Percentiles rank a stretch among this genome's conserved stretches.
Evolutionary conservation across 345 rosid species (phyloP).

Genomic region (Melaleuca alternifolia): DNA sequence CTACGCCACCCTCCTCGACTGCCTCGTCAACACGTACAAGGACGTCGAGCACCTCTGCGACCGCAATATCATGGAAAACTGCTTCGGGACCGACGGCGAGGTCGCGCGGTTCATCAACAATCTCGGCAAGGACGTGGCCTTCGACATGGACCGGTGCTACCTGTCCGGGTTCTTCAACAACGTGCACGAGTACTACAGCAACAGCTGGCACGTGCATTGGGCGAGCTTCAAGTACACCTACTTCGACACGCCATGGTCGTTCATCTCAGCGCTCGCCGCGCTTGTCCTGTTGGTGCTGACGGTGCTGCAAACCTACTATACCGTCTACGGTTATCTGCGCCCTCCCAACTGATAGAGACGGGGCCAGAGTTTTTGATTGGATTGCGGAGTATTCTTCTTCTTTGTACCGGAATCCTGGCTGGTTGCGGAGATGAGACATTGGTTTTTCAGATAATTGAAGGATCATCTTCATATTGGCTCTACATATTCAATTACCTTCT

Average conservation of each 20-base stretch:
- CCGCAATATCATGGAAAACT: slow-evolving; percentile 49
- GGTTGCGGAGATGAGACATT: neutral
- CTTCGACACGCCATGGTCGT: slow-evolving; percentile 78
- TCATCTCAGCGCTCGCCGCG: slow-evolving; percentile 66
- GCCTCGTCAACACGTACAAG: slow-evolving; percentile 37
- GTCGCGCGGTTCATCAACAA: slow-evolving; percentile 45
- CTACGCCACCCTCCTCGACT: slow-evolving; percentile 61
- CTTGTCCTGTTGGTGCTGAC: slow-evolving; percentile 49
- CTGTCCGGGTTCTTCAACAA: slow-evolving; percentile 35
- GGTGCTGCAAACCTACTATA: slow-evolving; percentile 37
- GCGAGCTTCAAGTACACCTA: slow-evolving; percentile 63
- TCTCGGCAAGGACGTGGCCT: slow-evolving; percentile 67
- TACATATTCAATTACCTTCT: neutral
- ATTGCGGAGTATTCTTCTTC: neutral
- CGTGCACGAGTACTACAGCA: slow-evolving; percentile 45
- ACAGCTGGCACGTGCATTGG: slow-evolving; percentile 45
- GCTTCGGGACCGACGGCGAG: slow-evolving; percentile 58
- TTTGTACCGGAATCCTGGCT: neutral
- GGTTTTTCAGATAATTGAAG: neutral
- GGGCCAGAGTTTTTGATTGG: neutral
- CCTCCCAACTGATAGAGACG: neutral
- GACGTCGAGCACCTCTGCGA: slow-evolving; percentile 68
- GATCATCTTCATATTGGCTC: neutral
- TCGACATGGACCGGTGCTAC: slow-evolving; percentile 47
- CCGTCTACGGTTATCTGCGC: slow-evolving; percentile 2